A percentile compares a stretch with the other conserved stretches of the same genome.
phyloP scores from a whole-genome alignment of 1,284 basidiomycete genomes.

The Ustilago nuda region DNA sequence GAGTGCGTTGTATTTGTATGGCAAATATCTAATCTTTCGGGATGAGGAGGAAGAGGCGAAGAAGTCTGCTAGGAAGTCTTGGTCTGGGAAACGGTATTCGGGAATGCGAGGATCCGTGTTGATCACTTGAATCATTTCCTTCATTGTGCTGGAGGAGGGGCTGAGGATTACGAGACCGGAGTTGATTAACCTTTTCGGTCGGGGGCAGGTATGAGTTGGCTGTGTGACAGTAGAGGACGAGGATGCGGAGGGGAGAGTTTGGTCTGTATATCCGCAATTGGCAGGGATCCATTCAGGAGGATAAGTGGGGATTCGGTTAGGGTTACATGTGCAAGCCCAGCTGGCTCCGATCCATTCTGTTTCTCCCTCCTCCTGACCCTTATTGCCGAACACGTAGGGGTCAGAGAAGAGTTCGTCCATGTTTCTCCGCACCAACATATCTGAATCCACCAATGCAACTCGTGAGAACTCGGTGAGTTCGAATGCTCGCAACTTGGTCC shows the following conservation, averaged over 20 bases:
- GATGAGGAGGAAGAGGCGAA: slow-evolving; percentile 72
- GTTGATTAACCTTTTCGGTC: slow-evolving; percentile 84
- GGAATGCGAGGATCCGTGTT: slow-evolving; percentile 77
- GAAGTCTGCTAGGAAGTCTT: slow-evolving; percentile 85
- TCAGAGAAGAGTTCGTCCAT: slow-evolving; percentile 87
- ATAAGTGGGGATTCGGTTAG: slow-evolving; percentile 83
- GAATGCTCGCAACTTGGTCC: slow-evolving; percentile 68
- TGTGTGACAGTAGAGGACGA: slow-evolving; percentile 70
- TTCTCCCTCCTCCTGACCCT: slow-evolving; percentile 72
- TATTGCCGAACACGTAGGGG: slow-evolving; percentile 64
- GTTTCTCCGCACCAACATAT: slow-evolving; percentile 86
- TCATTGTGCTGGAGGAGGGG: slow-evolving; percentile 75
- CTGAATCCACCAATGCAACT: slow-evolving; percentile 85
- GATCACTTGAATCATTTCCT: slow-evolving; percentile 75
- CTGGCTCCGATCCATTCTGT: slow-evolving; percentile 79
- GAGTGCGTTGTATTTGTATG: slow-evolving; percentile 87
- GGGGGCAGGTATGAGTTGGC: slow-evolving; percentile 73
- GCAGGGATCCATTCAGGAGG: slow-evolving; percentile 88
- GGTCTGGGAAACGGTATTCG: slow-evolving; percentile 86
- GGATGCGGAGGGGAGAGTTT: slow-evolving; percentile 68
- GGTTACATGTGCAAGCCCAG: slow-evolving; percentile 94
- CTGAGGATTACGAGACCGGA: slow-evolving; percentile 86
- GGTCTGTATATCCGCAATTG: slow-evolving; percentile 84
- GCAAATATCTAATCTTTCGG: slow-evolving; percentile 74
- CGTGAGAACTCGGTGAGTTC: slow-evolving; percentile 73